Conservation (phyloP, 768 basidiomycete species). For the Rhodosporidiobolus odoratus region DNA sequence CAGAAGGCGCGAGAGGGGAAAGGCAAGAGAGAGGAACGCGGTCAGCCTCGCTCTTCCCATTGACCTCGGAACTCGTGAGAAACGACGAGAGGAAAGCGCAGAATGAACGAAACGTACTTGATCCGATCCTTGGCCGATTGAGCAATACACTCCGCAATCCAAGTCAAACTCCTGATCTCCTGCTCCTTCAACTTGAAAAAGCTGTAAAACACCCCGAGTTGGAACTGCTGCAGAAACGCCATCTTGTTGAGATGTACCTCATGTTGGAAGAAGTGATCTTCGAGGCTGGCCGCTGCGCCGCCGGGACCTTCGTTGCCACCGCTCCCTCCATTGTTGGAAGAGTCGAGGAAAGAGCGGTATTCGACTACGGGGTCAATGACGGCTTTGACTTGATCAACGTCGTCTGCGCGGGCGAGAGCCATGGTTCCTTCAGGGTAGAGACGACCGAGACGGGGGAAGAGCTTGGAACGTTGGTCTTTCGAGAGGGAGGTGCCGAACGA, state of each 20-base stretch:
- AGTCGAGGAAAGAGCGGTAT: conserved; percentile 83
- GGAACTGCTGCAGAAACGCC: conserved; percentile 94
- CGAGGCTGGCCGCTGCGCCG: conserved; percentile 58
- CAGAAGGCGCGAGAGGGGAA: neutral
- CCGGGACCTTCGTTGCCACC: conserved; percentile 44
- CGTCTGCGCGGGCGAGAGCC: conserved; percentile 84
- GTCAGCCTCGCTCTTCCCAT: neutral
- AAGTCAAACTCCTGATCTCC: conserved; percentile 50
- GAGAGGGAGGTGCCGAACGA: conserved; percentile 91
- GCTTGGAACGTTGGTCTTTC: conserved; percentile 87
- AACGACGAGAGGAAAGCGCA: neutral
- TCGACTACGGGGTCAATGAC: conserved; percentile 83
- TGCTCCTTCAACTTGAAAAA: conserved; percentile 62
- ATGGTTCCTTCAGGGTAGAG: conserved; percentile 96
- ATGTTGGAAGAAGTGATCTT: conserved; percentile 86
- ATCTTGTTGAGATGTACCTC: conserved; percentile 93
- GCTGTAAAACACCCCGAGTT: conserved; percentile 73
- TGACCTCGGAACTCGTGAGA: neutral
- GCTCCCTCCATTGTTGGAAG: conserved; percentile 46
- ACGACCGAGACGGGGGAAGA: conserved; percentile 89
- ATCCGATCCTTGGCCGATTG: conserved; percentile 68
- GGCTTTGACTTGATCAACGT: conserved; percentile 82
- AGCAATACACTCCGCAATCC: conserved; percentile 76
- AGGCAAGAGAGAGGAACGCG: neutral
- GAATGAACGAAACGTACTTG: too few species aligned